phyloP scores from a whole-genome alignment of 768 basidiomycete genomes.

The Boletus vermiculosoides region DNA sequence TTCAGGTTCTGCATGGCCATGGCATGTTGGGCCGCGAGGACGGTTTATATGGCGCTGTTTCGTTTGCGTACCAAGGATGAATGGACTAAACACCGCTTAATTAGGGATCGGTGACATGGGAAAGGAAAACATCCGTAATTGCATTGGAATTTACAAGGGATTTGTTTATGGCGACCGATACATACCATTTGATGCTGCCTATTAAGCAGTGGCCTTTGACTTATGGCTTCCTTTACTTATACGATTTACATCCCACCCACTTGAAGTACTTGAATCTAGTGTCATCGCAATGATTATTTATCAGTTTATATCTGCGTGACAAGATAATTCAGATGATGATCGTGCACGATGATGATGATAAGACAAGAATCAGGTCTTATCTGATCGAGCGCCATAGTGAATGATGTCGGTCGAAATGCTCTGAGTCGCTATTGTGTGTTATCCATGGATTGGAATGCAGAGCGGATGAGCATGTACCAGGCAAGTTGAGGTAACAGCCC shows the following conservation, averaged over 20 bases:
- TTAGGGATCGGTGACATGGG: not conserved
- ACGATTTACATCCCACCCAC: too few relatives aligned
- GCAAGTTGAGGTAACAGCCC: too few relatives aligned
- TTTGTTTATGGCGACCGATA: not conserved
- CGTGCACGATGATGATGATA: not conserved
- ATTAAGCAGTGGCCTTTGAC: not conserved
- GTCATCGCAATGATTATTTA: not conserved
- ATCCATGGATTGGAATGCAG: not conserved
- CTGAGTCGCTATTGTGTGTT: not conserved
- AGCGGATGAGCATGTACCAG: not conserved
- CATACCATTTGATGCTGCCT: not conserved
- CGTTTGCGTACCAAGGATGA: constrained; percentile 90
- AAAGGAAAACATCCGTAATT: not conserved
- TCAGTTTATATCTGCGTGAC: not conserved
- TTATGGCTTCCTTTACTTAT: not conserved
- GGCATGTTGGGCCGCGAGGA: constrained; percentile 93
- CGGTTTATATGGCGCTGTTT: constrained; percentile 90
- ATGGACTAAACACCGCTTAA: not conserved
- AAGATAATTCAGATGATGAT: not conserved
- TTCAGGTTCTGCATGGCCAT: constrained; percentile 77
- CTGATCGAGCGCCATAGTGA: not conserved
- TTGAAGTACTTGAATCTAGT: not conserved
- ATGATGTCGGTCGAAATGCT: not conserved
- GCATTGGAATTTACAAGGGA: not conserved
- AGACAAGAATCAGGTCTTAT: not conserved